phyloP scores from a whole-genome alignment of 2,329 filamentous ascomycete genomes.

The Lojkania enalia region DNA sequence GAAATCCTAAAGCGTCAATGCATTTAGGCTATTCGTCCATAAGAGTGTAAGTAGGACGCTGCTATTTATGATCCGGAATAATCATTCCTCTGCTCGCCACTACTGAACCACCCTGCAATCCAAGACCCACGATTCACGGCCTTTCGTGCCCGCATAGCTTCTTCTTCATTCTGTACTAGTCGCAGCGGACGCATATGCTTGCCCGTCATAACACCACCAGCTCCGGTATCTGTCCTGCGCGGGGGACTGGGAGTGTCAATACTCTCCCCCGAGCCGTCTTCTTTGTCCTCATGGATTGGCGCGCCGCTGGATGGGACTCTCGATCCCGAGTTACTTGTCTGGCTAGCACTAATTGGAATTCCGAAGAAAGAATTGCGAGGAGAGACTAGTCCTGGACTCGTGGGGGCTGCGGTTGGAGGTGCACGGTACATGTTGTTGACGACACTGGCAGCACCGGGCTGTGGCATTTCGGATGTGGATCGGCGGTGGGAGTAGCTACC shows the following conservation, averaged over 20 bases:
- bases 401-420: constrained; percentile 52
- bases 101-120: constrained; percentile 51
- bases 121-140: constrained; percentile 51
- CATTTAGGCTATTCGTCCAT: too few relatives aligned
- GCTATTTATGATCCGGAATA: too few relatives aligned
- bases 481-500: constrained; percentile 46
- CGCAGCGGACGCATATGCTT: constrained; percentile 82
- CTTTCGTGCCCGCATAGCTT: constrained; percentile 45
- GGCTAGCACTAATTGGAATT: constrained; percentile 49
- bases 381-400: constrained; percentile 51
- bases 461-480: constrained; percentile 49
- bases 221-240: constrained; percentile 58
- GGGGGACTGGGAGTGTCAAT: constrained; percentile 53
- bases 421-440: constrained; percentile 91
- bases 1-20: too few relatives aligned
- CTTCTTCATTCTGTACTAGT: constrained; percentile 73
- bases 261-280: constrained; percentile 23
- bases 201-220: constrained; percentile 51
- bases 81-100: constrained; percentile 34
- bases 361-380: constrained; percentile 47
- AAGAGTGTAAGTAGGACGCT: too few relatives aligned
- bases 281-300: constrained; percentile 29
- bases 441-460: constrained; percentile 66
- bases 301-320: constrained; percentile 41
- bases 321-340: constrained; percentile 48